Evolutionary conservation across 371 early-diverging fungal genomes (phyloP).

Genomic region (Mortierella sp.): DNA sequence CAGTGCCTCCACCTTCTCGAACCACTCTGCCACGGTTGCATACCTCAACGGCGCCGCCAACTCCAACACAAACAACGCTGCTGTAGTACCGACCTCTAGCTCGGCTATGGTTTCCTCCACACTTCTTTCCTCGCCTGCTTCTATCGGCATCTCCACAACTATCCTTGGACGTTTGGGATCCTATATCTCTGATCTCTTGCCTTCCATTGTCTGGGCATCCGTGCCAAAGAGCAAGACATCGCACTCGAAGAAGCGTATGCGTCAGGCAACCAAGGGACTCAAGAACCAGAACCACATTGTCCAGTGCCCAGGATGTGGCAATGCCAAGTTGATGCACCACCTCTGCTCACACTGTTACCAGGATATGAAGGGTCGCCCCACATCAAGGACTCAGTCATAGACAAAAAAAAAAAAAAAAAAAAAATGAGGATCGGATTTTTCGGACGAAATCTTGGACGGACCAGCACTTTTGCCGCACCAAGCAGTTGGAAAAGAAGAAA

Average conservation of each 20-base stretch:
- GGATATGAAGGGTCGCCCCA: constrained; percentile 57
- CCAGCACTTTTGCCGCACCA: too few species aligned
- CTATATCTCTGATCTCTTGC: constrained; percentile 49
- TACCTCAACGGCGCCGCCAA: constrained; percentile 4
- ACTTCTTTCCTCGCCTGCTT: constrained; percentile 1
- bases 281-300: constrained; percentile 78
- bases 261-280: constrained; percentile 83
- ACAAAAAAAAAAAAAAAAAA: too few species aligned
- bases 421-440: too few species aligned
- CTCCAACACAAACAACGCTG: constrained; percentile 9
- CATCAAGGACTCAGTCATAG: constrained; percentile 30
- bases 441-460: too few species aligned
- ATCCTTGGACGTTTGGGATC: constrained; percentile 47
- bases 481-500: too few species aligned
- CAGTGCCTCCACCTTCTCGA: constrained; percentile 28
- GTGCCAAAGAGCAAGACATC: constrained; percentile 91
- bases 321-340: constrained; percentile 78
- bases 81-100: not conserved
- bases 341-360: constrained; percentile 81
- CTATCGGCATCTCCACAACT: constrained; percentile 33
- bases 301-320: constrained; percentile 80
- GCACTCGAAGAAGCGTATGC: constrained; percentile 88
- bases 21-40: constrained; percentile 5
- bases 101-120: not conserved
- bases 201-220: constrained; percentile 73